Percentiles rank a stretch among this genome's conserved stretches.
phyloP scores from a whole-genome alignment of 495 filamentous ascomycete species.

The Aspergillus bridgeri region DNA sequence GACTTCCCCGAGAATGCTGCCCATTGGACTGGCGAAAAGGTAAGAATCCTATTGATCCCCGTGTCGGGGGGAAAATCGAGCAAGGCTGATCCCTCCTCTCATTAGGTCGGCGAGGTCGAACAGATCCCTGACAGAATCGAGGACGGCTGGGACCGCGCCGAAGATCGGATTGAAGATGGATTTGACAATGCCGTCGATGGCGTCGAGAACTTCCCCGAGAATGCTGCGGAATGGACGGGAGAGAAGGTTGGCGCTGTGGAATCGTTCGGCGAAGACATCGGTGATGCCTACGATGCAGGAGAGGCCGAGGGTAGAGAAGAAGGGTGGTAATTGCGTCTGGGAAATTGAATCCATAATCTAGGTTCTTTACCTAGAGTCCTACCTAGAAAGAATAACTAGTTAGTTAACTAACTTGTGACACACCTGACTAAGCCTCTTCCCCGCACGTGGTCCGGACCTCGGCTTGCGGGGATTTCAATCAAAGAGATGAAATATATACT shows the following conservation, averaged over 20 bases:
- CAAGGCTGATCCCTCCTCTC: neutral
- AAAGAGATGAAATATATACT: no score
- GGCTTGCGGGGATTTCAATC: conserved; percentile 34
- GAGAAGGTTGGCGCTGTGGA: conserved; percentile 38
- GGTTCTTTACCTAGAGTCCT: no score
- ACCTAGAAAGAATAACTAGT: no score
- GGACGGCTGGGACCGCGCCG: conserved; percentile 24
- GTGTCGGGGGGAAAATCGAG: no score
- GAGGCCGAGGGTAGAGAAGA: conserved; percentile 27
- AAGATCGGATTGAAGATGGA: conserved; percentile 26
- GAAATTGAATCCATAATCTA: no score
- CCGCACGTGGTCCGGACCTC: conserved; percentile 35
- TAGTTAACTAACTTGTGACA: no score
- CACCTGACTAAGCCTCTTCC: conserved; percentile 15
- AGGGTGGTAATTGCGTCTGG: conserved; percentile 10
- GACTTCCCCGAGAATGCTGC: conserved; percentile 40
- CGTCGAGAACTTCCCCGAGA: conserved; percentile 36
- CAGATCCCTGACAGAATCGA: conserved; percentile 32
- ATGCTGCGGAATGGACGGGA: conserved; percentile 35
- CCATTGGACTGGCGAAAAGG: conserved; percentile 35
- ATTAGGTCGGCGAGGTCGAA: conserved; percentile 34
- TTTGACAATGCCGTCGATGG: conserved; percentile 30
- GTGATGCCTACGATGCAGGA: conserved; percentile 36
- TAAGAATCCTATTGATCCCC: conserved; percentile 9
- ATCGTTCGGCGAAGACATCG: conserved; percentile 35